Conservation (phyloP, 768 basidiomycete genomes). For the Clitopilus passeckerianus region DNA sequence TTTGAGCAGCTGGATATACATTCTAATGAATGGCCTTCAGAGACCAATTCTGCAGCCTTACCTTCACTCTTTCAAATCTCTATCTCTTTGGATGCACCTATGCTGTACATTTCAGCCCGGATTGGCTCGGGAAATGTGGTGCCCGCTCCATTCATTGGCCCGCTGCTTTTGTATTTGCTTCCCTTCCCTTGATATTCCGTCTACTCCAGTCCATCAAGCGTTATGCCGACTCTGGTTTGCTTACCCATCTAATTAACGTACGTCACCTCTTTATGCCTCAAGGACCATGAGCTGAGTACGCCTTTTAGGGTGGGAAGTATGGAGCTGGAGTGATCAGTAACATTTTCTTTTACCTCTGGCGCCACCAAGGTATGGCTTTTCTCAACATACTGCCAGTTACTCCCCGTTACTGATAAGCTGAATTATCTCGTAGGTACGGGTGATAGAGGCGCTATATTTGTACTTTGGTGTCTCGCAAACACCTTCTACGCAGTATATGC, state of each 20-base stretch:
- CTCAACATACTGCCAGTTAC: too few relatives aligned
- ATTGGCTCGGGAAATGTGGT: slow-evolving; percentile 44
- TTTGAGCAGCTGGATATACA: not conserved
- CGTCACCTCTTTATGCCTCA: slow-evolving; percentile 5
- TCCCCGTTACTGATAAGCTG: slow-evolving; percentile 18
- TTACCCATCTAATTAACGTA: slow-evolving; percentile 87
- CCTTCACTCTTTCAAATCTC: slow-evolving; percentile 69
- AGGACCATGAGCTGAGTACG: not conserved
- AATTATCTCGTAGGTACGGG: slow-evolving; percentile 16
- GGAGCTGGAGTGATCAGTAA: slow-evolving; percentile 58
- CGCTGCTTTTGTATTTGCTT: slow-evolving; percentile 49
- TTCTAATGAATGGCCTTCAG: slow-evolving; percentile 26
- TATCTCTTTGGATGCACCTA: slow-evolving; percentile 78
- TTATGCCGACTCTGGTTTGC: slow-evolving; percentile 69
- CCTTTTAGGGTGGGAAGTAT: slow-evolving; percentile 79
- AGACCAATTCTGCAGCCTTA: slow-evolving; percentile 79
- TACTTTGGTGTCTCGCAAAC: slow-evolving; percentile 63
- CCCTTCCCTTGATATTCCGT: slow-evolving; percentile 72
- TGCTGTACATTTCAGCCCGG: slow-evolving; percentile 41
- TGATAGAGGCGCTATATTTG: slow-evolving; percentile 44
- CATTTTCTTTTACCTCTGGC: slow-evolving; percentile 75
- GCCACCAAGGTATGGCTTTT: slow-evolving; percentile 50
- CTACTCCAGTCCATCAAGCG: slow-evolving; percentile 84
- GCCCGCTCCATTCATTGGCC: slow-evolving; percentile 51
- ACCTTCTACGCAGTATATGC: slow-evolving; percentile 67